Percentiles rank a stretch among this genome's conserved stretches.
Conservation (phyloP, 2,329 filamentous ascomycete species). For the Fusarium sp. region DNA sequence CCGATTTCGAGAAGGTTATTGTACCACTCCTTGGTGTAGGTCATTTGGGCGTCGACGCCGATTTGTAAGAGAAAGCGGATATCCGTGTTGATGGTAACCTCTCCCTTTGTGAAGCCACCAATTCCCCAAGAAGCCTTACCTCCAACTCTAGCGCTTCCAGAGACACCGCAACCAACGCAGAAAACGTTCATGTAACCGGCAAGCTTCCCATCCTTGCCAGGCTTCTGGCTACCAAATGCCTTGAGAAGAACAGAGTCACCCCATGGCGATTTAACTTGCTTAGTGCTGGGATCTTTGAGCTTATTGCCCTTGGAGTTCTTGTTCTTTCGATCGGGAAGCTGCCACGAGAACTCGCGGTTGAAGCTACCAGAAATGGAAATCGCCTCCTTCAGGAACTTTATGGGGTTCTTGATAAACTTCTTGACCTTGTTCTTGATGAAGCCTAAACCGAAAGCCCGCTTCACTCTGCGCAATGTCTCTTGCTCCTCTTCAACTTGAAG, state of each 20-base stretch:
- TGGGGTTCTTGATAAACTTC: too few relatives aligned
- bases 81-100: background rate
- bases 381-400: background rate
- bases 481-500: background rate
- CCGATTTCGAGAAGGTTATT: background rate
- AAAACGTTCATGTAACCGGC: constrained; percentile 44
- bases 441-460: background rate
- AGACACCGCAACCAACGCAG: constrained; percentile 49
- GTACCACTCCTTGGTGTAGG: background rate
- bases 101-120: background rate
- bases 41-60: background rate
- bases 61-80: background rate
- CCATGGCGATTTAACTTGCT: constrained; percentile 46
- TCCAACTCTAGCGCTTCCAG: constrained; percentile 43
- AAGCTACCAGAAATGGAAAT: constrained; percentile 22
- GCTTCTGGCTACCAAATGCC: constrained; percentile 33
- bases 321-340: constrained; percentile 31
- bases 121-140: constrained; percentile 41
- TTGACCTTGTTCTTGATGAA: background rate
- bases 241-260: constrained; percentile 47
- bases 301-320: constrained; percentile 13
- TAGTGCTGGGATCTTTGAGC: constrained; percentile 32
- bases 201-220: constrained; percentile 20
- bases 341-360: constrained; percentile 31
- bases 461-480: background rate